Evolutionary conservation across 805 yeast genomes (phyloP).

Genomic region (Candida peoriensis): DNA sequence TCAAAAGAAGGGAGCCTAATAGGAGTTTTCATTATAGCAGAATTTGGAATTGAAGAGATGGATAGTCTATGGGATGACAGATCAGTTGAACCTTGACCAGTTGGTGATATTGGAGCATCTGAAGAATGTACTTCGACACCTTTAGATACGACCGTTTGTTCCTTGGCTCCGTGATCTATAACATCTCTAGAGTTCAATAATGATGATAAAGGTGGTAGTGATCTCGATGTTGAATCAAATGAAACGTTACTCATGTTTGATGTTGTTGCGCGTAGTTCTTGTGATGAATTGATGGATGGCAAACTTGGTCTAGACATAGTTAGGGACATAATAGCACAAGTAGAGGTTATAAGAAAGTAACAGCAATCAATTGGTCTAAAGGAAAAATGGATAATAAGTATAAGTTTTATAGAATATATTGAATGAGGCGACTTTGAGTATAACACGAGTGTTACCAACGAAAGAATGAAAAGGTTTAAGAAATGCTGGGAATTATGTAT

Average conservation of each 20-base stretch:
- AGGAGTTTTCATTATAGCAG: constrained; percentile 16
- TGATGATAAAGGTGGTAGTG: background rate
- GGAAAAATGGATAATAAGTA: background rate
- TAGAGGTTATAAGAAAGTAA: background rate
- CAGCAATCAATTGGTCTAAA: background rate
- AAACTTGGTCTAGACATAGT: constrained; percentile 6
- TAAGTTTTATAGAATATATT: too few species aligned
- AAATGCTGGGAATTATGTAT: too few species aligned
- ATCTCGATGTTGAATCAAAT: background rate
- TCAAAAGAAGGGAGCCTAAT: constrained; percentile 24
- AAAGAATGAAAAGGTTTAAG: too few species aligned
- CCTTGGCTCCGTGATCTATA: background rate
- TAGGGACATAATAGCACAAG: constrained; percentile 1
- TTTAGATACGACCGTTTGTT: background rate
- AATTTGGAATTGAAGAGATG: background rate
- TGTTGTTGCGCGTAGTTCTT: too few species aligned
- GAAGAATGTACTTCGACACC: background rate
- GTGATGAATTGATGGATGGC: constrained; percentile 2
- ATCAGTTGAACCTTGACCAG: constrained; percentile 5
- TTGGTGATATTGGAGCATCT: constrained; percentile 12
- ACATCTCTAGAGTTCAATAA: background rate
- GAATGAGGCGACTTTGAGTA: too few species aligned
- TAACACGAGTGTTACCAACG: too few species aligned
- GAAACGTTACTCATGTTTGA: too few species aligned
- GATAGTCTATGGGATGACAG: constrained; percentile 5